Conservation (phyloP, 108 stramenopile genomes). For the Fragilariopsis cylindrus region DNA sequence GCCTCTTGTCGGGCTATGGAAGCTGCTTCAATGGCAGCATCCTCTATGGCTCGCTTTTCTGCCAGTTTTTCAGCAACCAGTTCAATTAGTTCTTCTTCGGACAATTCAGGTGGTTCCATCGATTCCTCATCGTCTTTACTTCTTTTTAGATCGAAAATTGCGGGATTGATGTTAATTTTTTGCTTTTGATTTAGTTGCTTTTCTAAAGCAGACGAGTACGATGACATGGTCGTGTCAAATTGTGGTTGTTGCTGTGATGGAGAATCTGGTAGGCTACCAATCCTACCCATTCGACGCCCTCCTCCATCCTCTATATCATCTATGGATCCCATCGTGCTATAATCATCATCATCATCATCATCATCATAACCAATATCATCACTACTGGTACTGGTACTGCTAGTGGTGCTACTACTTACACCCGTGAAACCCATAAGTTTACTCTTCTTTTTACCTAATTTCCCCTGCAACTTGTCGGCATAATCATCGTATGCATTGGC, state of each 20-base stretch:
- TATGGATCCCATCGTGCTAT: slow-evolving; percentile 6
- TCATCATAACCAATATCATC: slow-evolving; percentile 13
- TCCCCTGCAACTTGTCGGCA: slow-evolving; percentile 32
- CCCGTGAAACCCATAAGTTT: slow-evolving; percentile 35
- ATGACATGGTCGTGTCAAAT: slow-evolving; percentile 1
- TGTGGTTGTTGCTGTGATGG: slow-evolving; percentile 1
- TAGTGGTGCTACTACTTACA: slow-evolving; percentile 19
- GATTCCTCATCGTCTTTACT: slow-evolving; percentile 23
- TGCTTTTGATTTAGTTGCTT: not conserved
- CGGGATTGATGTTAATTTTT: slow-evolving; percentile 30
- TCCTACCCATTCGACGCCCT: not conserved
- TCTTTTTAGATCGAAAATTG: slow-evolving; percentile 23
- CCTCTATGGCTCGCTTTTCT: slow-evolving; percentile 38
- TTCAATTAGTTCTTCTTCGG: slow-evolving; percentile 74
- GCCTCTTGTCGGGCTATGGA: slow-evolving; percentile 14
- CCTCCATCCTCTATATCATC: not conserved
- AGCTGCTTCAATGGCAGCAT: slow-evolving; percentile 25
- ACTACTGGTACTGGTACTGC: slow-evolving; percentile 7
- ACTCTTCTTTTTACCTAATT: slow-evolving; percentile 34
- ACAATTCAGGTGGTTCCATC: slow-evolving; percentile 45
- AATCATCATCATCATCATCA: slow-evolving; percentile 28
- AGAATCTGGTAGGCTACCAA: not conserved
- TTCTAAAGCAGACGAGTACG: not conserved
- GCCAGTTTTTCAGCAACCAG: slow-evolving; percentile 53
- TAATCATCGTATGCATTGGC: slow-evolving; percentile 31